Conservation (phyloP, 495 filamentous ascomycete species). For the Penicillium alfredii region DNA sequence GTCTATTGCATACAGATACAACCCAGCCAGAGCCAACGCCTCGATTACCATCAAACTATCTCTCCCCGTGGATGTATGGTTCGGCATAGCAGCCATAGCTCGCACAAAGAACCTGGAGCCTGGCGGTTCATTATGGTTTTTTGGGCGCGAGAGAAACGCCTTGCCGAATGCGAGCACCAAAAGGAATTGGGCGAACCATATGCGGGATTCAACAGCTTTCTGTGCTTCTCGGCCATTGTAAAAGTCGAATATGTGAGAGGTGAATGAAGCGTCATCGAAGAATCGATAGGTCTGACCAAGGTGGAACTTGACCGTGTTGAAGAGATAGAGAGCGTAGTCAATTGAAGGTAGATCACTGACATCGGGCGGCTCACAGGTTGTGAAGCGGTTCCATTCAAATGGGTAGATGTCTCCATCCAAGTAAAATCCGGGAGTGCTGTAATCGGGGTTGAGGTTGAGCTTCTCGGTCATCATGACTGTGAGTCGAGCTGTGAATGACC, state of each 20-base stretch:
- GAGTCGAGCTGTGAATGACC: slow-evolving; percentile 28
- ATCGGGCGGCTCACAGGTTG: slow-evolving; percentile 25
- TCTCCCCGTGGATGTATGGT: slow-evolving; percentile 21
- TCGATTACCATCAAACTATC: slow-evolving; percentile 30
- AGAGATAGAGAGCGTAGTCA: slow-evolving; percentile 31
- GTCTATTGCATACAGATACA: slow-evolving; percentile 36
- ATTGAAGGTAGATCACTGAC: slow-evolving; percentile 28
- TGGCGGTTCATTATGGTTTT: slow-evolving; percentile 20
- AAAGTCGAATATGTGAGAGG: slow-evolving; percentile 22
- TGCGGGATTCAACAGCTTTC: slow-evolving; percentile 16
- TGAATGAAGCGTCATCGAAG: slow-evolving; percentile 32
- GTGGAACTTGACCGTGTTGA: slow-evolving; percentile 34
- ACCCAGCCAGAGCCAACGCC: slow-evolving; percentile 25
- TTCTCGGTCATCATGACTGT: slow-evolving; percentile 26
- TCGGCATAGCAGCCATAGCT: slow-evolving; percentile 35
- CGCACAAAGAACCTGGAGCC: slow-evolving; percentile 31
- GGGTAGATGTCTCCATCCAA: slow-evolving; percentile 30
- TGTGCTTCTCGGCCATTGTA: slow-evolving; percentile 17
- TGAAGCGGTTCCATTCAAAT: slow-evolving; percentile 29
- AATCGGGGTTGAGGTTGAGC: slow-evolving; percentile 8
- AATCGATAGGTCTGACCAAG: slow-evolving; percentile 30
- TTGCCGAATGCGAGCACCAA: slow-evolving; percentile 36
- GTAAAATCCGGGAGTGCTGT: slow-evolving; percentile 8
- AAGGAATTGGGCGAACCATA: slow-evolving; percentile 37
- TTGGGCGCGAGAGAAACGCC: no score